Evolutionary conservation across 2,329 filamentous ascomycete genomes (phyloP), one percentile per base, ranked within the genome.

Genomic region (Xylaria sp.): DNA sequence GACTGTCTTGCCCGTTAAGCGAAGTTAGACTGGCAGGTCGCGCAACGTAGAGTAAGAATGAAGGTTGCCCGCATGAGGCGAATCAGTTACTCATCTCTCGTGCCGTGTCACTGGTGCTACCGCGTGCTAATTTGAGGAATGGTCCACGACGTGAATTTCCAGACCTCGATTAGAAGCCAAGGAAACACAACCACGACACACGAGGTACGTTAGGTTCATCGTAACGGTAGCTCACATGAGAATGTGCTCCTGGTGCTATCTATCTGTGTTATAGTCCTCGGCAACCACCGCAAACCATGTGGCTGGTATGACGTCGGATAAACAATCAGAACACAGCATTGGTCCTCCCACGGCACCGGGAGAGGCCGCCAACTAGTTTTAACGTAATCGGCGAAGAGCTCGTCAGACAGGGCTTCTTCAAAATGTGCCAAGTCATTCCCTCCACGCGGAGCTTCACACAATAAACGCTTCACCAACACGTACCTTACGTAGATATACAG

Each of bases 191-290:
- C 39, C 14, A 42, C 39, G 2, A 14, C 11, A 11, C 14, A 42
- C 39, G 11, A 42, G 12, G 17, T 17, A 17, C 39, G 14, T 36
- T 36, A 42, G 4, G 39, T 42, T 42, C 12, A 42, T 42, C 39
- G 39, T 14, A 11, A 42, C 4, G 39, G 12, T 42, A 17, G 11
- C 39, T 42, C 14, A 17, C 1, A 17, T 17, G 14, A 17, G 11
- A 42, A 14, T 17, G 39, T 14, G 14, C 39, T 14, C 39, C 11
- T 36, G 34, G 34, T 34, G 32, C 9, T 34, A 36, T 1, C 1
- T 36, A 36, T 27, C 24, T 27, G 24, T 36, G 75, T 78, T 1
- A 69, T 82, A 1, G 65, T 77, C 78, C 4, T 66, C 75, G 1
- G 69, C 71, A 30, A 70, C 72, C 1, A 60, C 61, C 0, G 50